These are phyloP conservation scores for Backusella australiensis DNA, from an alignment of 192 early-diverging fungal genomes.

Conservation along the genomic window DNA sequence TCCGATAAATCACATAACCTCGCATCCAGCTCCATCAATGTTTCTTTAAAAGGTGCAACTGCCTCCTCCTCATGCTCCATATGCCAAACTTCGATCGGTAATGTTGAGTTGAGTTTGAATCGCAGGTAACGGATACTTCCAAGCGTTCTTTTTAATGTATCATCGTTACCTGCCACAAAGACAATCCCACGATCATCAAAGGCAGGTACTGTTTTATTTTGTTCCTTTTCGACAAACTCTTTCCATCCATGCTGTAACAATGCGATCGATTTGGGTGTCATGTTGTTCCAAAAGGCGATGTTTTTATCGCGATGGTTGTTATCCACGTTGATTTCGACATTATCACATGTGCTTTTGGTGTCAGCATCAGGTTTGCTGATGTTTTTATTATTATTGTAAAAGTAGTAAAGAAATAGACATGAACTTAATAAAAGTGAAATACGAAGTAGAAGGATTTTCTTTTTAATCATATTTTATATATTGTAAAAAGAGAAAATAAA, in stretches of 20 bases:
- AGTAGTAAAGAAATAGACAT: neutral
- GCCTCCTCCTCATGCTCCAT: constrained; percentile 17
- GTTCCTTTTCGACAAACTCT: constrained; percentile 13
- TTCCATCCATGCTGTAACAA: constrained; percentile 19
- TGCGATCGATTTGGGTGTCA: constrained; percentile 9
- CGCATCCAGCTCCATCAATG: constrained; percentile 3
- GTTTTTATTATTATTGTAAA: neutral
- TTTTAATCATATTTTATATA: neutral
- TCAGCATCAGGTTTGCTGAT: neutral
- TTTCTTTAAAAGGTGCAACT: neutral
- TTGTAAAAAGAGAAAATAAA: neutral
- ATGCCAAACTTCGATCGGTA: constrained; percentile 36
- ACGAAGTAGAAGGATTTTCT: neutral
- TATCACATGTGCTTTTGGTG: neutral
- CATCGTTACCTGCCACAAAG: constrained; percentile 31
- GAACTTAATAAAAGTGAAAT: neutral
- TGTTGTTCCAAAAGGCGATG: constrained; percentile 19
- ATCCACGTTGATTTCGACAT: constrained; percentile 27
- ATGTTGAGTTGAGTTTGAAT: constrained; percentile 5
- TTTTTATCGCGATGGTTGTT: constrained; percentile 16
- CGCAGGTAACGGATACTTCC: constrained; percentile 18
- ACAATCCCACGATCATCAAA: constrained; percentile 25
- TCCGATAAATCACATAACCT: constrained; percentile 19
- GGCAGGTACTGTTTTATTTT: neutral
- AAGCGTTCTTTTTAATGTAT: constrained; percentile 25